Conservation (phyloP, 768 basidiomycete species). For the Auriculariales sp. region DNA sequence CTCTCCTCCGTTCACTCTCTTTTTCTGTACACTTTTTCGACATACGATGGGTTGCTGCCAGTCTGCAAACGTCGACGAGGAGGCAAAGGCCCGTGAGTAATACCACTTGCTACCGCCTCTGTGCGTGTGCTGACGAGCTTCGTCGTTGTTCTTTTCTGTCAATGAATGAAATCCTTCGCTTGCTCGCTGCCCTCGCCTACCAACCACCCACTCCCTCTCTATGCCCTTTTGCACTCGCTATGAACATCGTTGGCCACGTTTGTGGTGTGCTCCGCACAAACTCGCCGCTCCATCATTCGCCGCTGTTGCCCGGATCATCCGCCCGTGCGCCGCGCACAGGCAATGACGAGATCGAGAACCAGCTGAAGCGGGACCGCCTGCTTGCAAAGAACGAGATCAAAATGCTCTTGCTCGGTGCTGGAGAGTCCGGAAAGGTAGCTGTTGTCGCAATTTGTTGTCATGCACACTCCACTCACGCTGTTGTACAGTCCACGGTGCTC, state of each 20-base stretch:
- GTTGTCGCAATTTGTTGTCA: not conserved
- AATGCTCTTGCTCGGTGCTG: constrained; percentile 89
- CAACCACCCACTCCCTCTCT: constrained; percentile 1
- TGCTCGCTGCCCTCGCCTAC: not conserved
- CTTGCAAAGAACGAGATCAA: constrained; percentile 91
- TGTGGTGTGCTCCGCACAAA: not conserved
- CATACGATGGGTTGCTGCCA: constrained; percentile 11
- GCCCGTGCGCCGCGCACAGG: constrained; percentile 27
- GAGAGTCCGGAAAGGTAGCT: constrained; percentile 87
- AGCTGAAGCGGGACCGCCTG: constrained; percentile 77
- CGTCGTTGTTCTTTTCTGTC: not conserved
- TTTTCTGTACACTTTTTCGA: constrained; percentile 2
- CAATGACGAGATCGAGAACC: constrained; percentile 88
- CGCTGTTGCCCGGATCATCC: not conserved
- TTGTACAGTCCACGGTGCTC: constrained; percentile 63
- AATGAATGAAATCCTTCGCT: constrained; percentile 2
- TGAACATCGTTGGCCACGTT: not conserved
- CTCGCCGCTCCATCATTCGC: not conserved
- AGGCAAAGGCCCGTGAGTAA: constrained; percentile 69
- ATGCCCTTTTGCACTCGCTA: too few relatives aligned
- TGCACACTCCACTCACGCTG: not conserved
- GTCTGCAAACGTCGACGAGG: constrained; percentile 38
- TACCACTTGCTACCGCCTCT: not conserved
- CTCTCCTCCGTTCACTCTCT: not conserved
- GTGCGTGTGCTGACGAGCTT: too few relatives aligned